These are phyloP conservation scores for Cynara cardunculus DNA, from an alignment of 129 eudicot species.

Conservation along the genomic window DNA sequence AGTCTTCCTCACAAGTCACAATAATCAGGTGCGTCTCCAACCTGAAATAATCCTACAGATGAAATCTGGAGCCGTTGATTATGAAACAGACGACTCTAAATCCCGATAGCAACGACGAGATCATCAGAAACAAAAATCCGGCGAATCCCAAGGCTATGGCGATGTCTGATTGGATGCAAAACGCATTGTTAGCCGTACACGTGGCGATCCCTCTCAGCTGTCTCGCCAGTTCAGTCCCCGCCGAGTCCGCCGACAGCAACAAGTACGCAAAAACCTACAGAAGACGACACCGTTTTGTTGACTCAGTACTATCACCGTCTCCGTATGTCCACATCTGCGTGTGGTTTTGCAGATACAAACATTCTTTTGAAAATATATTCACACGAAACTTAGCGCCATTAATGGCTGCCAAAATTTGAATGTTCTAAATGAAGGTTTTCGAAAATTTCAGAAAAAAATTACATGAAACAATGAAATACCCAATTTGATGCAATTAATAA, in stretches of 20 bases:
- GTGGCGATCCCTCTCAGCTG: conserved; percentile 43
- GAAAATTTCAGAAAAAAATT: neutral
- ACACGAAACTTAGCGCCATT: conserved; percentile 28
- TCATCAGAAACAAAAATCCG: conserved; percentile 57
- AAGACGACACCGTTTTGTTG: conserved; percentile 14
- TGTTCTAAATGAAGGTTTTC: neutral
- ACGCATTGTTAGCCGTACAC: conserved; percentile 50
- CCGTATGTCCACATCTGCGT: neutral
- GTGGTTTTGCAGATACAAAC: neutral
- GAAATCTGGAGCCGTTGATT: conserved; percentile 67
- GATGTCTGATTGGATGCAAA: conserved; percentile 66
- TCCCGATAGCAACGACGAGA: conserved; percentile 63
- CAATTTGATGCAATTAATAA: neutral
- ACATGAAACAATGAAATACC: neutral
- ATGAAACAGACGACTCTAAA: conserved; percentile 66
- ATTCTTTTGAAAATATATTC: neutral
- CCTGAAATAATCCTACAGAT: conserved; percentile 30
- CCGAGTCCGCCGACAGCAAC: conserved; percentile 65
- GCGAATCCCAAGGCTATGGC: conserved; percentile 63
- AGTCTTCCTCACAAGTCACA: neutral
- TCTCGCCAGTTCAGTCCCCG: conserved; percentile 65
- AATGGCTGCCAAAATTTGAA: conserved; percentile 11
- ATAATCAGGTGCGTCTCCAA: conserved; percentile 8
- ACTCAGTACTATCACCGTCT: neutral
- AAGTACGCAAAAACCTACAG: conserved; percentile 66